These are phyloP conservation scores for Lenwebbia sp. DNA, from an alignment of 345 rosid species.

Conservation along the genomic window DNA sequence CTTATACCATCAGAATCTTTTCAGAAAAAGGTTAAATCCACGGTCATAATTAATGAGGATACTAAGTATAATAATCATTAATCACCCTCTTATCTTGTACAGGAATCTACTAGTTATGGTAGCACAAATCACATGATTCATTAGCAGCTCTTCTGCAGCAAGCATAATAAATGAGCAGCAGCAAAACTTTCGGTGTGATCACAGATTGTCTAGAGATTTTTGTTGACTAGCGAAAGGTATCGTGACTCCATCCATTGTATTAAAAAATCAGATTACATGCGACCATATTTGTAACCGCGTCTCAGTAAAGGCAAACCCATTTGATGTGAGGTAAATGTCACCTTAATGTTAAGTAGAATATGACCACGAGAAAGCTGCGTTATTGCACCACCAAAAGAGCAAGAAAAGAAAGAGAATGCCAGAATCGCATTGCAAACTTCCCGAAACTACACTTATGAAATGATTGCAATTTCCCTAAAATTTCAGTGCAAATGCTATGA, in stretches of 20 bases:
- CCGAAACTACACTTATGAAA: fast-evolving
- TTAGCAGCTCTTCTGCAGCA: background rate
- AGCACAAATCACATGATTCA: background rate
- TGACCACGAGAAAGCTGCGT: background rate
- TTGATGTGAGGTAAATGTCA: background rate
- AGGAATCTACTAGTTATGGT: background rate
- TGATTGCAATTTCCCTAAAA: background rate
- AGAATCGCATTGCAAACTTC: background rate
- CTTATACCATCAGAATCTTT: background rate
- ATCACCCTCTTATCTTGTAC: background rate
- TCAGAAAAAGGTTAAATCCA: background rate
- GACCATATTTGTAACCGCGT: background rate
- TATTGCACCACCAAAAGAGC: background rate
- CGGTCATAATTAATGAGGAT: background rate
- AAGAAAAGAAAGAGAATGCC: background rate
- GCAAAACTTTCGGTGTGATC: background rate
- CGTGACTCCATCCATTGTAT: background rate
- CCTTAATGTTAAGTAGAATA: background rate
- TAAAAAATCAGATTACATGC: background rate
- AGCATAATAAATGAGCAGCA: background rate
- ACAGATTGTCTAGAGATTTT: background rate
- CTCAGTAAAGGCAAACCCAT: background rate
- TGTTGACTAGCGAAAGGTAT: background rate
- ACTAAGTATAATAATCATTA: background rate
- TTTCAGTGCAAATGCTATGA: no score